Conservation (phyloP, 2,329 filamentous ascomycete genomes). For the Calonectria montana region DNA sequence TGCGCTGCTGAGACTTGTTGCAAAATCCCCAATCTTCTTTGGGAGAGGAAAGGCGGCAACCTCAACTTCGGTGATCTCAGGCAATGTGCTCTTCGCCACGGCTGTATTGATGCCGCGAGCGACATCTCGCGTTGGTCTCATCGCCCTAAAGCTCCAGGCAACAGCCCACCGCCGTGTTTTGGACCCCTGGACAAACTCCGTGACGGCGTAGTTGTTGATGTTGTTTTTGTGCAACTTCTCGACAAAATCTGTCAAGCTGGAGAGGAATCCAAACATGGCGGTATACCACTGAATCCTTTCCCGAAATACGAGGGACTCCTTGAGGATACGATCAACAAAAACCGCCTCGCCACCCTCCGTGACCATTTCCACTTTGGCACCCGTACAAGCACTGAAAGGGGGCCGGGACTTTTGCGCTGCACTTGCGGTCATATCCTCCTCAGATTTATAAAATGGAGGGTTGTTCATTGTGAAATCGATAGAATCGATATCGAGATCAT, state of each 20-base stretch:
- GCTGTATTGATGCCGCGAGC: constrained; percentile 57
- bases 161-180: constrained; percentile 89
- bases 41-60: constrained; percentile 58
- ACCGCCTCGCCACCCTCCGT: constrained; percentile 80
- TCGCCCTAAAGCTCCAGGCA: constrained; percentile 83
- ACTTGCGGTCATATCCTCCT: constrained; percentile 73
- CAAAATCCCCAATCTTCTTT: constrained; percentile 54
- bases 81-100: constrained; percentile 57
- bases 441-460: constrained; percentile 90
- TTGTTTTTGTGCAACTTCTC: constrained; percentile 65
- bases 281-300: constrained; percentile 86
- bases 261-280: constrained; percentile 86
- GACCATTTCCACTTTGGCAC: constrained; percentile 87
- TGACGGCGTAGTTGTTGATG: constrained; percentile 84
- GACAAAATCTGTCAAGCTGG: constrained; percentile 73
- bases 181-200: constrained; percentile 80
- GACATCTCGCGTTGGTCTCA: constrained; percentile 67
- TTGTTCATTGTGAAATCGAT: constrained; percentile 94
- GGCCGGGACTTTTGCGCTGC: constrained; percentile 74
- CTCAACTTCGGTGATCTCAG: constrained; percentile 53
- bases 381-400: constrained; percentile 80
- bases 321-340: constrained; percentile 78
- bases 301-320: constrained; percentile 72
- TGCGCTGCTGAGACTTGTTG: constrained; percentile 53
- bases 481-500: constrained; percentile 58